Conservation (phyloP, 2,329 filamentous ascomycete genomes). For the Aspergillus bombycis region DNA sequence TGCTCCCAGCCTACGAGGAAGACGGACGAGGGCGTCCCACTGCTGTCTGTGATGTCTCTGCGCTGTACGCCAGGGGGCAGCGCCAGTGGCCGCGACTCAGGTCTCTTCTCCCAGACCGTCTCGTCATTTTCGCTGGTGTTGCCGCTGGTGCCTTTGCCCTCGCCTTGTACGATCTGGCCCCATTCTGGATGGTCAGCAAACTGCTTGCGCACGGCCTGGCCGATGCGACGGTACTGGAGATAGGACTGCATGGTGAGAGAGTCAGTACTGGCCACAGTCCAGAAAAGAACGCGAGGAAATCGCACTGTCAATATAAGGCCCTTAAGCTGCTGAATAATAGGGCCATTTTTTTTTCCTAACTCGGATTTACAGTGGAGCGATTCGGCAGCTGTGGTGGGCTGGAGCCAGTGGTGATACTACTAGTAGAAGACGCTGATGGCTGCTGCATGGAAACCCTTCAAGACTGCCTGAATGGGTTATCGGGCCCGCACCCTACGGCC, state of each 20-base stretch:
- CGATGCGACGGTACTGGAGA: slow-evolving; percentile 1
- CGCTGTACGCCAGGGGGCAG: background rate
- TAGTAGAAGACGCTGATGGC: too few species aligned
- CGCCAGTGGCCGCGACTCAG: background rate
- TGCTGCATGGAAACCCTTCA: too few species aligned
- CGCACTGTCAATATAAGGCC: background rate
- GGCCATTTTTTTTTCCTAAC: background rate
- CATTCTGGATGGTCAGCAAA: background rate
- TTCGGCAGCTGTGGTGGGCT: background rate
- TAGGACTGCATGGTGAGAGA: background rate
- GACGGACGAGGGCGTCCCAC: background rate
- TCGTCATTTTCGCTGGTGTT: slow-evolving; percentile 1
- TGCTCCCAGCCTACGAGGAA: slow-evolving; percentile 39
- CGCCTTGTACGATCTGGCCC: background rate
- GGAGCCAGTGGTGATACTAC: background rate
- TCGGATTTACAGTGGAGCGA: background rate
- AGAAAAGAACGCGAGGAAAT: background rate
- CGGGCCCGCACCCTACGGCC: background rate
- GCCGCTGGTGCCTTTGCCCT: background rate
- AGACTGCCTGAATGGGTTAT: background rate
- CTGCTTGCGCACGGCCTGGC: background rate
- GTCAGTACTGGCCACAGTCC: background rate
- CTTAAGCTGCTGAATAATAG: background rate
- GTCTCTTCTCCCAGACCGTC: background rate
- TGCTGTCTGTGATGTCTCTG: background rate